Evolutionary conservation across 2,329 filamentous ascomycete species (phyloP).

Genomic region (Ophiosphaerella korrae): DNA sequence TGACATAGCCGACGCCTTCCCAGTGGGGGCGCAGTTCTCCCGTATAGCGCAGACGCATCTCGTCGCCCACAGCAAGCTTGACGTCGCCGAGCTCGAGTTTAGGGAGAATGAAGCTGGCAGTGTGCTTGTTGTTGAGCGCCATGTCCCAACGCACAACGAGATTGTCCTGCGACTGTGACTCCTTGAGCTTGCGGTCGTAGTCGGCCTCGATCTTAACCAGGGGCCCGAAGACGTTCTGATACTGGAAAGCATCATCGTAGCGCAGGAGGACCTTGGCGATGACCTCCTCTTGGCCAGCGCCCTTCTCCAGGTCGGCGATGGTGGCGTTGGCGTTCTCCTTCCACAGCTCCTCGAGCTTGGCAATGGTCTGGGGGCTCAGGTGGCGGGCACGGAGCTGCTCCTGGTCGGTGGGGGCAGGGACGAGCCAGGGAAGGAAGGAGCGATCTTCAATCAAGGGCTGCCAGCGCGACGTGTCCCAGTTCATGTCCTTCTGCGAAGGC

Average conservation of each 20-base stretch:
- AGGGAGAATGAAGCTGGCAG: constrained; percentile 92
- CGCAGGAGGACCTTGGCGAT: constrained; percentile 89
- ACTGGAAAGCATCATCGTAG: constrained; percentile 97
- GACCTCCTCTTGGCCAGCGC: constrained; percentile 89
- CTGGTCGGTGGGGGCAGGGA: constrained; percentile 84
- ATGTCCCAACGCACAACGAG: constrained; percentile 92
- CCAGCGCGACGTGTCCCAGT: constrained; percentile 98
- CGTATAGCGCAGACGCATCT: constrained; percentile 97
- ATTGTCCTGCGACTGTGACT: constrained; percentile 96
- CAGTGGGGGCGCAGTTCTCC: constrained; percentile 89
- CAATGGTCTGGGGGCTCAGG: constrained; percentile 90
- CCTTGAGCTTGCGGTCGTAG: constrained; percentile 98
- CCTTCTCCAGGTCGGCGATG: constrained; percentile 88
- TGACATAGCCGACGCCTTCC: constrained; percentile 98
- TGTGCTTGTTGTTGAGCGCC: constrained; percentile 95
- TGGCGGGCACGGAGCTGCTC: constrained; percentile 96
- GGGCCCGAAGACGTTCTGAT: constrained; percentile 97
- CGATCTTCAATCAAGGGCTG: constrained; percentile 97
- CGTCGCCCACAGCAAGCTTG: constrained; percentile 95
- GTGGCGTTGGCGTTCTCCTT: constrained; percentile 92
- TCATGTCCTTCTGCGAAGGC: constrained; percentile 98
- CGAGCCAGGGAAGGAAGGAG: constrained; percentile 92
- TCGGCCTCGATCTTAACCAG: constrained; percentile 99
- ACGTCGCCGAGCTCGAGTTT: constrained; percentile 98
- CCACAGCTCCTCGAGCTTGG: constrained; percentile 97